Evolutionary conservation across 352 stramenopile genomes (phyloP).

Genomic region (Globisporangium cederbergense): DNA sequence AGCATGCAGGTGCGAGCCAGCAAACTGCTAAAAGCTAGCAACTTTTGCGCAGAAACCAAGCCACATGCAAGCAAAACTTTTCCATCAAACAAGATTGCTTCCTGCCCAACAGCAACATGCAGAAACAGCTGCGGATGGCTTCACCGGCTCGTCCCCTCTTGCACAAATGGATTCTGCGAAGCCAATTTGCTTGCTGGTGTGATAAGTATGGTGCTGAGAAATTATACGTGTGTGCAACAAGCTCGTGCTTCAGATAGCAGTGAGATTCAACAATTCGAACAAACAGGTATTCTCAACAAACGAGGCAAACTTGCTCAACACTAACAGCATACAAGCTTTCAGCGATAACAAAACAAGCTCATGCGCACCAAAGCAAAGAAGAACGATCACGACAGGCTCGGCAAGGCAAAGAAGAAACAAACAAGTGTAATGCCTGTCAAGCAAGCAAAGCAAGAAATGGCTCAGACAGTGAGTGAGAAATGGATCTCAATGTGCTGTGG

Average conservation of each 20-base stretch:
- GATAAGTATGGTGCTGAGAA: not conserved
- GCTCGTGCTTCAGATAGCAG: not conserved
- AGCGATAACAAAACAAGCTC: not conserved
- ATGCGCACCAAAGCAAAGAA: not conserved
- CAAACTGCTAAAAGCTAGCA: not conserved
- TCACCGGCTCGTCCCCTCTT: not conserved
- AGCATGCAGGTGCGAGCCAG: not conserved
- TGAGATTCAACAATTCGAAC: not conserved
- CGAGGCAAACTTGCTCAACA: too few relatives aligned
- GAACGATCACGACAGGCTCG: not conserved
- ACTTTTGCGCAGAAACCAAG: not conserved
- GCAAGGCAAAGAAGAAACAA: not conserved
- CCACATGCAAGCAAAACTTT: not conserved
- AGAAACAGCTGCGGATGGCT: not conserved
- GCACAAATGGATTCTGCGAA: conserved; percentile 7
- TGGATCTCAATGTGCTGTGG: not conserved
- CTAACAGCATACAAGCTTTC: not conserved
- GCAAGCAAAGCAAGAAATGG: not conserved
- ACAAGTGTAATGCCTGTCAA: not conserved
- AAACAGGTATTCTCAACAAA: too few relatives aligned
- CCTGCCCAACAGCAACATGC: not conserved
- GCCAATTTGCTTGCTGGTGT: not conserved
- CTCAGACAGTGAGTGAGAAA: not conserved
- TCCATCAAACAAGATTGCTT: not conserved
- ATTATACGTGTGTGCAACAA: not conserved